Conservation (phyloP, 306 rosid species). For the Gillenia trifoliata region DNA sequence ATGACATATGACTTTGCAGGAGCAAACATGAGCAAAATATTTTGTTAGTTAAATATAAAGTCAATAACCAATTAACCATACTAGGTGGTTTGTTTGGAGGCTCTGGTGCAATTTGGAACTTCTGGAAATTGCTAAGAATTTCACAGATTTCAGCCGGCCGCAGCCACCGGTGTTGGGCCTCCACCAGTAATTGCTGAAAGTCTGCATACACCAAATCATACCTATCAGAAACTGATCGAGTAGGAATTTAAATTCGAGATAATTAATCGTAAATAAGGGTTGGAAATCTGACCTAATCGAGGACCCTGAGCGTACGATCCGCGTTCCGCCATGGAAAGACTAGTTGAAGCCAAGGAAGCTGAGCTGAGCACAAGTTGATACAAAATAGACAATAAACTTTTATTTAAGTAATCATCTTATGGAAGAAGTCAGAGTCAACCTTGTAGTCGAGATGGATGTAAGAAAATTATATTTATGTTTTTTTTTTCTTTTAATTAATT, state of each 20-base stretch:
- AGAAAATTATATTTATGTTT: background rate
- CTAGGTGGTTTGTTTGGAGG: conserved; percentile 85
- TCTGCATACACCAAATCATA: conserved; percentile 41
- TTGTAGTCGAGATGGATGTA: background rate
- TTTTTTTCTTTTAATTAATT: too few species aligned
- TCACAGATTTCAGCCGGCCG: conserved; percentile 97
- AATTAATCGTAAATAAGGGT: background rate
- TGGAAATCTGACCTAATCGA: conserved; percentile 63
- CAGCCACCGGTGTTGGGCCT: conserved; percentile 88
- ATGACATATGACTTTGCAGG: background rate
- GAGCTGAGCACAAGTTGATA: background rate
- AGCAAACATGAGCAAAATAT: background rate
- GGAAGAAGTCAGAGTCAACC: background rate
- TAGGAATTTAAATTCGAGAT: background rate
- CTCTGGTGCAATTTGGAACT: conserved; percentile 66
- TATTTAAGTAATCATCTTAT: background rate
- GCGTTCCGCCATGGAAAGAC: conserved; percentile 59
- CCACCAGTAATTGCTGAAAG: conserved; percentile 55
- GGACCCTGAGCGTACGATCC: conserved; percentile 58
- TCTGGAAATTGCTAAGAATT: conserved; percentile 67
- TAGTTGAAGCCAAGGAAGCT: background rate
- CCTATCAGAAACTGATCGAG: conserved; percentile 5
- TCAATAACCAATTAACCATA: conserved; percentile 33
- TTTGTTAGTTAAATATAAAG: background rate
- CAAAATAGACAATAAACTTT: background rate